These are phyloP conservation scores for Tolypocladium album DNA, from an alignment of 2,329 filamentous ascomycete species.

Conservation along the genomic window DNA sequence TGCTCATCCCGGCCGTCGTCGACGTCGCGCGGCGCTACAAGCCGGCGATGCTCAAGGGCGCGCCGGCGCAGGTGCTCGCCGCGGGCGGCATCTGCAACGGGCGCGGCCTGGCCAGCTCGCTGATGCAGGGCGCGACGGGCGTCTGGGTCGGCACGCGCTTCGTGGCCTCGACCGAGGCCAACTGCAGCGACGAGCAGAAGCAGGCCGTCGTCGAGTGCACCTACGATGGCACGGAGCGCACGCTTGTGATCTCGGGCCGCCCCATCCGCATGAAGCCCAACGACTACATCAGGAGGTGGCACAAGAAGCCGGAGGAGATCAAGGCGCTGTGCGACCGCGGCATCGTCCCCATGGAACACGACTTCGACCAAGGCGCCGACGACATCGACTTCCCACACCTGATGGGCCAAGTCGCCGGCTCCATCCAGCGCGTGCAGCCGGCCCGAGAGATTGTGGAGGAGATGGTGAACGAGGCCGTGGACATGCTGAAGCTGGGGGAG, in stretches of 20 bases:
- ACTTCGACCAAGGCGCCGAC: constrained; percentile 63
- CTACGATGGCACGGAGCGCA: constrained; percentile 72
- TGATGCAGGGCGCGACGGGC: constrained; percentile 81
- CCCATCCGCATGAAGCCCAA: constrained; percentile 75
- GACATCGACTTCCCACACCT: constrained; percentile 80
- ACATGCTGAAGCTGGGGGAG: constrained; percentile 51
- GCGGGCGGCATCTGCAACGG: constrained; percentile 84
- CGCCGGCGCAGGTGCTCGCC: constrained; percentile 70
- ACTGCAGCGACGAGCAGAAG: constrained; percentile 74
- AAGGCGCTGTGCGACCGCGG: constrained; percentile 65
- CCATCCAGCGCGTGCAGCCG: constrained; percentile 67
- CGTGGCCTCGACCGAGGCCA: constrained; percentile 72
- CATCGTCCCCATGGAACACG: constrained; percentile 70
- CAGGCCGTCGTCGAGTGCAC: constrained; percentile 68
- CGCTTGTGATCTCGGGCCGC: constrained; percentile 71
- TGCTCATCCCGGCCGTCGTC: constrained; percentile 77
- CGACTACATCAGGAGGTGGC: constrained; percentile 75
- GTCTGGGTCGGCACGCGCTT: constrained; percentile 96
- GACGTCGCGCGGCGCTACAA: constrained; percentile 68
- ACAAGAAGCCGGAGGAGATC: constrained; percentile 63
- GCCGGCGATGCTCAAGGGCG: constrained; percentile 57
- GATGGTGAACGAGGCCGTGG: constrained; percentile 71
- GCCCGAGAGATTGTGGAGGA: constrained; percentile 78
- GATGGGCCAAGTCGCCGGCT: constrained; percentile 88
- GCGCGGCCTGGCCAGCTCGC: constrained; percentile 62